These are phyloP conservation scores for Diaporthe ilicicola DNA, from an alignment of 2,329 filamentous ascomycete species.

Conservation along the genomic window DNA sequence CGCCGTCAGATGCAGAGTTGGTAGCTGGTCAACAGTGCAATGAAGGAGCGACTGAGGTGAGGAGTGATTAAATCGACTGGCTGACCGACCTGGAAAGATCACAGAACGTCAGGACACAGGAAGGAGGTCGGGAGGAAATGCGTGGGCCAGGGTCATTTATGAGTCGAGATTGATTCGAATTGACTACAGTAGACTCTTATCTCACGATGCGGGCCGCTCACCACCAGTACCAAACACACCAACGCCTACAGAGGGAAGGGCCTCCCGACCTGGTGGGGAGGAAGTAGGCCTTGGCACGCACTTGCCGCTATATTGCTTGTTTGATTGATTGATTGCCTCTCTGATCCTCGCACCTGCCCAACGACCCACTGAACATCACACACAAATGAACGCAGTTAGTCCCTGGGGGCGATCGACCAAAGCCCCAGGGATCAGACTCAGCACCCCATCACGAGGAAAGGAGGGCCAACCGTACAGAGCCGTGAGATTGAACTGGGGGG, in stretches of 20 bases:
- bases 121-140: not conserved
- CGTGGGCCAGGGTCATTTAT: slow-evolving; percentile 4
- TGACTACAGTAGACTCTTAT: slow-evolving; percentile 16
- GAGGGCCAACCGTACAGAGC: not conserved
- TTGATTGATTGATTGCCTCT: not conserved
- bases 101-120: not conserved
- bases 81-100: not conserved
- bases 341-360: not conserved
- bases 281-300: slow-evolving; percentile 1
- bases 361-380: too few species aligned
- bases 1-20: not conserved
- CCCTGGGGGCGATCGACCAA: not conserved
- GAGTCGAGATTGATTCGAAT: not conserved
- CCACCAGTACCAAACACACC: not conserved
- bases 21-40: not conserved
- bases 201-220: slow-evolving; percentile 20
- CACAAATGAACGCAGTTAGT: not conserved
- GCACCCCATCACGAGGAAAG: not conserved
- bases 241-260: slow-evolving; percentile 8
- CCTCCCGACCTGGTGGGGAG: slow-evolving; percentile 18
- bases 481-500: not conserved
- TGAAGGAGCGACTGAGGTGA: slow-evolving; percentile 27
- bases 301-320: not conserved
- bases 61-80: not conserved
- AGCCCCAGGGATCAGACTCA: not conserved